These are phyloP conservation scores for Mitragyna speciosa DNA, from an alignment of 257 asterid species.

Conservation along the genomic window DNA sequence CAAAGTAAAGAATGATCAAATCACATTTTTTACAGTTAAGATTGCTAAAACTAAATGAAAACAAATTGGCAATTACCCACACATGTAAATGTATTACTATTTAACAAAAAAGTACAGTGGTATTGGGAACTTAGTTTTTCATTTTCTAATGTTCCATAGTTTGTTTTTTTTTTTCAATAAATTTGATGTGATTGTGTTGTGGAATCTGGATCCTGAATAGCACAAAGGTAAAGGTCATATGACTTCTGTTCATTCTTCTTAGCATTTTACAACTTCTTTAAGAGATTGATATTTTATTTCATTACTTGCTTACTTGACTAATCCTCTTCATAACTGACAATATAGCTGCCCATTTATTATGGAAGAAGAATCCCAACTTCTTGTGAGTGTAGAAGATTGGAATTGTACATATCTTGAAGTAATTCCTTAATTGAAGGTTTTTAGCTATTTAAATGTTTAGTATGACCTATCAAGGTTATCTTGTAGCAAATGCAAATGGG, in stretches of 20 bases:
- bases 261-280: neutral
- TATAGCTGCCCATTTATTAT: neutral
- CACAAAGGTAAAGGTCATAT: no score
- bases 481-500: constrained; percentile 98
- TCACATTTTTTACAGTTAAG: no score
- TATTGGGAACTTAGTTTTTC: no score
- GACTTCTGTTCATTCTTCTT: neutral
- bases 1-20: neutral
- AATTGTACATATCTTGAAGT: no score
- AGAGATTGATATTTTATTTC: neutral
- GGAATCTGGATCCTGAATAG: no score
- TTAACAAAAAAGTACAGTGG: no score
- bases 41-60: neutral
- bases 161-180: no score
- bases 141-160: no score
- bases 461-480: constrained; percentile 94
- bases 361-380: neutral
- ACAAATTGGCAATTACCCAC: no score
- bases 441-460: constrained; percentile 92
- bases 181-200: no score
- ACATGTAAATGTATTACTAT: no score
- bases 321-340: neutral
- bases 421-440: constrained; percentile 59
- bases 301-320: neutral
- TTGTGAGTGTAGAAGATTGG: constrained; percentile 6